Percentiles rank a stretch among this genome's conserved stretches.
Evolutionary conservation across 2,329 filamentous ascomycete species (phyloP).

Genomic region (Ambrosiella cleistominuta): DNA sequence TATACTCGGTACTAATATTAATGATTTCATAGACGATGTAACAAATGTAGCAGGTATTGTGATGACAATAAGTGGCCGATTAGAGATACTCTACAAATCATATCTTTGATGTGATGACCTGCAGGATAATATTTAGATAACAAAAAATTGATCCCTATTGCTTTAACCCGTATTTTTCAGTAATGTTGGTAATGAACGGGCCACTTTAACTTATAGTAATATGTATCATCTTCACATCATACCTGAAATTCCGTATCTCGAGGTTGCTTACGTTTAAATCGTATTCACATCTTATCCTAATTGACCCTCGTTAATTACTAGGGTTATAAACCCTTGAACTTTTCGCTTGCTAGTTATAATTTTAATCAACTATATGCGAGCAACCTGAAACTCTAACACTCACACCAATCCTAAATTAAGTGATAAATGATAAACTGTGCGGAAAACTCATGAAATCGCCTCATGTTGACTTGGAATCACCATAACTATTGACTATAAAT

Average conservation of each 20-base stretch:
- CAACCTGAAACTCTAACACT: conserved; percentile 7
- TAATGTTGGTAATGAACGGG: background rate
- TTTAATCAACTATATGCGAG: background rate
- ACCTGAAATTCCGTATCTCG: no score
- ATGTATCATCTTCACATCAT: no score
- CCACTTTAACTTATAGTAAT: background rate
- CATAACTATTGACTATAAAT: no score
- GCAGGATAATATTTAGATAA: no score
- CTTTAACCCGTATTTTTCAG: background rate
- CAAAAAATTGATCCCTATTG: no score
- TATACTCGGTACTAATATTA: conserved; percentile 1
- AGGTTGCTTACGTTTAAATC: background rate
- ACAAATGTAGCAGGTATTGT: background rate
- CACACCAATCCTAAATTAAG: background rate
- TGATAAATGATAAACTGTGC: background rate
- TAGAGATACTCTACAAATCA: background rate
- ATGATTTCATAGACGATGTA: conserved; percentile 7
- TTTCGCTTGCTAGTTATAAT: background rate
- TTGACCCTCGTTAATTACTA: background rate
- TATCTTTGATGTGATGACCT: background rate
- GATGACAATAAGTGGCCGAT: no score
- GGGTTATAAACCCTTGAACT: background rate
- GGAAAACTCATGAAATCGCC: background rate
- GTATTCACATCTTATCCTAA: conserved; percentile 1
- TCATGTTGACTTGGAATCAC: no score